Base-by-base conservation (phyloP, 108 stramenopile genomes). In the Licmophora abbreviata region DNA sequence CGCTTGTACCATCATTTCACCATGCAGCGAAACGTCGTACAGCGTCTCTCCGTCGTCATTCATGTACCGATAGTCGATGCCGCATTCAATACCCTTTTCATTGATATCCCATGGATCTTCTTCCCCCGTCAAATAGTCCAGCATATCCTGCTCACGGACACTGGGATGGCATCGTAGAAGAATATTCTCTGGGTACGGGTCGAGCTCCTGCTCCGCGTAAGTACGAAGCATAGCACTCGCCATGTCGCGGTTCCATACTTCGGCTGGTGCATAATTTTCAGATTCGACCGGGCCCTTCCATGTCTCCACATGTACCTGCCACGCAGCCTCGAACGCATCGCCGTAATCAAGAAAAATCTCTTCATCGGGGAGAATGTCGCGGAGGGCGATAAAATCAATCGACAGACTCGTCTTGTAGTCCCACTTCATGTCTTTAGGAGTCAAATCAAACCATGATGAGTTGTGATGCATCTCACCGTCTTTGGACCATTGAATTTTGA, bases 301-400 rank as follows among this genome's bases (percentile, higher is more conserved):
- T 18, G 58, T 36, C 22, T 33, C 12, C n/a, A 59, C 29, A 46
- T 85, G 83, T 31, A 59, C 44, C 18, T 79, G 33, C 88, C 88
- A 90, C 5, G 81, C 88, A 9, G 42, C 36, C 11, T 78, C 64
- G 83, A 83, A 90, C 3, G 56, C 73, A 0, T 62, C 33, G 10
- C 88, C 88, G 51, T 84, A 84, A 63, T 90, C 79, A 27, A 85
- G 29, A 7, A 77, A 64, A 8, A 90, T 48, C 48, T 91, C 88
- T 67, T 91, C 88, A 1, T 77, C 80, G 33, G 68, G 63, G 29
- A 69, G 50, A 54, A 91, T 84, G 44, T 86, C 82, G 4, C 85
- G 50, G 7, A 78, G 54, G 12, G 88, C 88, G 1, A 91, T 73
- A 51, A 75, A 71, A 30, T 91, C 80, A 15, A 85, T 34, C 3